Evolutionary conservation across 345 rosid species (phyloP), one percentile per base, ranked within the genome.

Genomic region (Stellera chamaejasme): DNA sequence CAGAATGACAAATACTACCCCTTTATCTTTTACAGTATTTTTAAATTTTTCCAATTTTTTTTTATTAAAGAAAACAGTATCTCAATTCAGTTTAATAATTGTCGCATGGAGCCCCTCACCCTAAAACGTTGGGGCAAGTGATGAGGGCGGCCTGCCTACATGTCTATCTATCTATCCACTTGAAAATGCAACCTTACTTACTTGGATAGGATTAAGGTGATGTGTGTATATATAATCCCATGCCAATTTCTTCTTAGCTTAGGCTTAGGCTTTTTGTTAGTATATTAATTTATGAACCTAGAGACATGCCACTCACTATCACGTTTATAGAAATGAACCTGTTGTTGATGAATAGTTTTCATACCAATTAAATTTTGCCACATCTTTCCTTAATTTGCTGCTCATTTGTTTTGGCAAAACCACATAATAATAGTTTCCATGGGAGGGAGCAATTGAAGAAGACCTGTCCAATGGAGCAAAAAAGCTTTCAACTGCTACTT

Each of bases 21-120:
- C 23, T 19, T 19, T 19, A 19, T 19, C 23, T 19, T 19, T 19
- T 19, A 19, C 23, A 19, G 23, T 19, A 19, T 19, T 19, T 43
- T 11, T 11, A 45, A 25, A 27, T 45, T 27, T 26, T 2, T 23
- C n/a, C n/a, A n/a, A 36, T 52, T 45, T 25, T 52, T 13, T 50
- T 19, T 19, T 19, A 19, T 0, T 19, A 19, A 19, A 19, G 1
- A 19, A 19, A 0, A 19, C 23, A 19, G 46, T 53, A 19, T 10
- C 28, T 43, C 13, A 10, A 12, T 26, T 45, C 19, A 19, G 19
- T 27, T 50, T 54, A 32, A 2, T 32, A 32, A 5, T 19, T 0
- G 7, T 32, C 39, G 9, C 65, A 69, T 76, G 72, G 81, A 79
- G 84, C 84, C 81, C 76, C 79, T 28, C 73, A 75, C 79, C 76